Percentiles rank a stretch among this genome's conserved stretches.
Evolutionary conservation across 176 grass and related monocot genomes (phyloP).

Genomic region (Ampelocalamus luodianensis): DNA sequence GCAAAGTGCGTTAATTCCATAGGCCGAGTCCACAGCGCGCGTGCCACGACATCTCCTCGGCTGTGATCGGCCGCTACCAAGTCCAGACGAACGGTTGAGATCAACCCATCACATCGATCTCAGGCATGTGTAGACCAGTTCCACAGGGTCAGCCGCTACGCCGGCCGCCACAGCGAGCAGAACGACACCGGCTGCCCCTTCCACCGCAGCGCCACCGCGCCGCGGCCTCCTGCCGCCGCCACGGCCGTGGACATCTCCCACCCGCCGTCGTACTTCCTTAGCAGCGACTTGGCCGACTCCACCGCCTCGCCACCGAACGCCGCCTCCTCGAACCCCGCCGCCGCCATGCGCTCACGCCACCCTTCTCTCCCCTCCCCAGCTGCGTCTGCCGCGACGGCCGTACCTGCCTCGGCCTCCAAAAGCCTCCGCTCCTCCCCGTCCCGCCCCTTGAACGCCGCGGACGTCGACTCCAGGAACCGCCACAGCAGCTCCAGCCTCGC

Average conservation of each 20-base stretch:
- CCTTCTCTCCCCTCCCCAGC: conserved; percentile 51
- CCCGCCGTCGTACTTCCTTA: conserved; percentile 85
- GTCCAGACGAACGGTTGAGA: conserved; percentile 6
- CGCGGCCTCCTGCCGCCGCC: conserved; percentile 1
- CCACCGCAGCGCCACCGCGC: conserved; percentile 72
- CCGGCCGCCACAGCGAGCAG: conserved; percentile 88
- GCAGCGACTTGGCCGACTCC: conserved; percentile 65
- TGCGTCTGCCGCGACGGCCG: conserved; percentile 21
- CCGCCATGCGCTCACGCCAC: conserved; percentile 80
- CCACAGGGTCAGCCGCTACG: not conserved
- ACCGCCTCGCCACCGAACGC: conserved; percentile 76
- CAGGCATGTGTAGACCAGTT: not conserved
- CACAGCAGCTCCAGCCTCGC: conserved; percentile 68
- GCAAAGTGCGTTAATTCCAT: not conserved
- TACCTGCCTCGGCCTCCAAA: conserved; percentile 73
- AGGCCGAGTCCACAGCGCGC: not conserved
- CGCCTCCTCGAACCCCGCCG: conserved; percentile 65
- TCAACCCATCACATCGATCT: not conserved
- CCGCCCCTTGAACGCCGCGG: conserved; percentile 80
- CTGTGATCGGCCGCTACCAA: not conserved
- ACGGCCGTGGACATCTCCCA: conserved; percentile 68
- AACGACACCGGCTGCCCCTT: conserved; percentile 87
- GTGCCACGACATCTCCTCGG: not conserved
- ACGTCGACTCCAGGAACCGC: conserved; percentile 88
- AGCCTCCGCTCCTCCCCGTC: conserved; percentile 70